A percentile compares a stretch with the other conserved stretches of the same genome.
These are phyloP conservation scores for Gardenia jasminoides DNA, from an alignment of 257 asterid genomes.

Conservation along the genomic window DNA sequence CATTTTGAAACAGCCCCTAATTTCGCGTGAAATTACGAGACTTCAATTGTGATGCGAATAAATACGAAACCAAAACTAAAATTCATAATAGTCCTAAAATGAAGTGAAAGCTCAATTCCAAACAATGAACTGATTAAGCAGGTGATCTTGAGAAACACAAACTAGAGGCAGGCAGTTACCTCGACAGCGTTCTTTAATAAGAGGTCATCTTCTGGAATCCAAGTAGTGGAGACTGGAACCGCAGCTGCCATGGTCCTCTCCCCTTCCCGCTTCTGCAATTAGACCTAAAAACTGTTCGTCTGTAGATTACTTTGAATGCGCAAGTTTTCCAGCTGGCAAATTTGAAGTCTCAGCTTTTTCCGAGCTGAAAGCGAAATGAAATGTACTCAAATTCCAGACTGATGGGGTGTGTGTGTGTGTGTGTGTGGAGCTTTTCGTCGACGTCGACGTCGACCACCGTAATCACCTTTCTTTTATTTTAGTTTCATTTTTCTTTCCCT, in stretches of 20 bases:
- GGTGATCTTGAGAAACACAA: neutral
- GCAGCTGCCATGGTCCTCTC: slow-evolving; percentile 44
- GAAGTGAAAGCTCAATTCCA: neutral
- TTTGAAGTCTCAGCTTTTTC: neutral
- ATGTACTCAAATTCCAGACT: neutral
- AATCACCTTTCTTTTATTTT: neutral
- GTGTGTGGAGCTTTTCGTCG: neutral
- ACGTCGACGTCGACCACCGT: neutral
- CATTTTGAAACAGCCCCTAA: neutral
- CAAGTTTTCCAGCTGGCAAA: neutral
- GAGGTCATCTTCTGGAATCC: slow-evolving; percentile 90
- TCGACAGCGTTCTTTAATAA: slow-evolving; percentile 77
- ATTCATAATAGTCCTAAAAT: neutral
- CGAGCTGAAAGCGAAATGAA: neutral
- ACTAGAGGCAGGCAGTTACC: slow-evolving; percentile 40
- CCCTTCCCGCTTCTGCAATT: slow-evolving; percentile 1
- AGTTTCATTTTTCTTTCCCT: neutral
- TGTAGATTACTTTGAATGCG: neutral
- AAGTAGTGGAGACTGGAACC: slow-evolving; percentile 40
- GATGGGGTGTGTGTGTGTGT: too few species aligned
- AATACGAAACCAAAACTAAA: neutral
- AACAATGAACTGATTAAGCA: too few species aligned
- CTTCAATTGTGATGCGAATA: neutral
- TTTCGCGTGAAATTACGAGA: neutral
- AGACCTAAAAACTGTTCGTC: slow-evolving; percentile 44